Evolutionary conservation across 139 green algal species (phyloP).

Genomic region (Coelastrella sp.): DNA sequence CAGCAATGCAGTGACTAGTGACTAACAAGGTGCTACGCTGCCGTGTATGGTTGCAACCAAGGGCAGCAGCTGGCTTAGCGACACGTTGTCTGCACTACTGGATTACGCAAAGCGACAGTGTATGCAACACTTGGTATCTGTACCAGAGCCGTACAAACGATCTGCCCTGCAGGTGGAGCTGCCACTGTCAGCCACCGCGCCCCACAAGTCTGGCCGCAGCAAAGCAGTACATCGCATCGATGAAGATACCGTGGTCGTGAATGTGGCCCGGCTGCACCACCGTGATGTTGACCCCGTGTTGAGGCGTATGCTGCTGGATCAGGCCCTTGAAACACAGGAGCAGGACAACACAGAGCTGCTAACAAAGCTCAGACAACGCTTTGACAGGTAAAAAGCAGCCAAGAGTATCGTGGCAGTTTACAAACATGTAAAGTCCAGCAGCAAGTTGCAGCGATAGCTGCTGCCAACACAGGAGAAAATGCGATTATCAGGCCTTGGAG

Average conservation of each 20-base stretch:
- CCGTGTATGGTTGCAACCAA: too few species aligned
- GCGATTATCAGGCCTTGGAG: too few species aligned
- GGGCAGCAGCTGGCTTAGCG: too few species aligned
- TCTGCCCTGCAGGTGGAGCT: neutral
- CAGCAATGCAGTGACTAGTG: too few species aligned
- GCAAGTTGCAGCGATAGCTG: neutral
- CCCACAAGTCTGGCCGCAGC: neutral
- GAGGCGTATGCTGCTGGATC: conserved; percentile 30
- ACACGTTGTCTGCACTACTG: neutral
- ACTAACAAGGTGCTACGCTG: too few species aligned
- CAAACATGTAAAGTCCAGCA: neutral
- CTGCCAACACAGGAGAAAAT: too few species aligned
- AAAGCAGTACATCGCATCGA: neutral
- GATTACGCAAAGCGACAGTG: neutral
- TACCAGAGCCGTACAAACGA: neutral
- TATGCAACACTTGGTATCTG: neutral
- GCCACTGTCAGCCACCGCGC: neutral
- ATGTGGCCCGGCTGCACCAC: conserved; percentile 22
- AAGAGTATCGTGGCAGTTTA: neutral
- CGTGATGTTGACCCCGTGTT: conserved; percentile 32
- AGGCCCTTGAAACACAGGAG: conserved; percentile 36
- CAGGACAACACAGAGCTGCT: conserved; percentile 44
- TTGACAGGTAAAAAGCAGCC: neutral
- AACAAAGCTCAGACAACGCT: neutral
- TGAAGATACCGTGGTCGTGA: conserved; percentile 27